A percentile compares a stretch with the other conserved stretches of the same genome.
Evolutionary conservation across 371 early-diverging fungal genomes (phyloP).

Genomic region (Saksenaea oblongispora): DNA sequence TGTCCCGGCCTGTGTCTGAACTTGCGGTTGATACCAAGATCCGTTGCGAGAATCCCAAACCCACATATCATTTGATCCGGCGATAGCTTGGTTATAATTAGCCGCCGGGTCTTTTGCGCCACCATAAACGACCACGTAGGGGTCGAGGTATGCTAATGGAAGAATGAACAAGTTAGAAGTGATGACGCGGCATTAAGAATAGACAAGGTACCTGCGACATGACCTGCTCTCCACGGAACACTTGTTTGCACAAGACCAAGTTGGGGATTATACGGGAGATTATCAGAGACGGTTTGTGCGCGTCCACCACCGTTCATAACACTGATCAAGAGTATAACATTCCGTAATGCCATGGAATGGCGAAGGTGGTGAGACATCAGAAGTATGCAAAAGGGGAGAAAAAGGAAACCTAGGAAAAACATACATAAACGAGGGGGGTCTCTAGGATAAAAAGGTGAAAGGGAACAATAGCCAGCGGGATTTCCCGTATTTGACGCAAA

Average conservation of each 20-base stretch:
- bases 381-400: background rate
- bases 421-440: constrained; percentile 7
- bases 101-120: constrained; percentile 33
- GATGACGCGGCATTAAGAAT: background rate
- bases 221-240: constrained; percentile 53
- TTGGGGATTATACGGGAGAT: constrained; percentile 9
- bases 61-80: constrained; percentile 41
- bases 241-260: constrained; percentile 33
- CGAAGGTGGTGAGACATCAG: background rate
- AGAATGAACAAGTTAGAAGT: background rate
- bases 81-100: constrained; percentile 11
- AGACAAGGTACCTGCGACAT: constrained; percentile 41
- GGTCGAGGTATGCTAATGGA: constrained; percentile 18
- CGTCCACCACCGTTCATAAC: background rate
- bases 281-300: background rate
- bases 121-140: constrained; percentile 48
- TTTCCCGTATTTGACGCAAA: background rate
- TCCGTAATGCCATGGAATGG: background rate
- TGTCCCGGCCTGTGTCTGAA: constrained; percentile 23
- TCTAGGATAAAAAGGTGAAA: background rate
- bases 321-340: background rate
- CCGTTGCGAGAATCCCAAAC: constrained; percentile 48
- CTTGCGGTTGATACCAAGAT: constrained; percentile 41
- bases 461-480: background rate
- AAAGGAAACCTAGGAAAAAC: constrained; percentile 3